A percentile compares a stretch with the other conserved stretches of the same genome.
These are phyloP conservation scores for Pyrus communis DNA, from an alignment of 306 rosid genomes.

Conservation along the genomic window DNA sequence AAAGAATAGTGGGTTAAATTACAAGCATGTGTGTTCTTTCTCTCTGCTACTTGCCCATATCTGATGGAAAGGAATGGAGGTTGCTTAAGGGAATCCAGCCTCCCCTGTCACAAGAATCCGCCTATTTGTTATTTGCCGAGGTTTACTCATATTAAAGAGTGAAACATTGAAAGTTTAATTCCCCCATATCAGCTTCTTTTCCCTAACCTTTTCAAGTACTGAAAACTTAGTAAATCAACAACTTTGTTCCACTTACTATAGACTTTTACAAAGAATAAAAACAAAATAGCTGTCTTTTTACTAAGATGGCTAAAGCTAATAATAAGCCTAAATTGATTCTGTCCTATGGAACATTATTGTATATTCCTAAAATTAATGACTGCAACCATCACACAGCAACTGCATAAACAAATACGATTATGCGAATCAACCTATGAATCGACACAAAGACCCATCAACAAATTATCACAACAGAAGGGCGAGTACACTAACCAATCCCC, in stretches of 20 bases:
- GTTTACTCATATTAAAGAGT: not conserved
- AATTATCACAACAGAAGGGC: not conserved
- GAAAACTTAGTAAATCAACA: not conserved
- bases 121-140: not conserved
- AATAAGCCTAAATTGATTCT: not conserved
- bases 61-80: not conserved
- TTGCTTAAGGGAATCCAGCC: not conserved
- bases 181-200: not conserved
- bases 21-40: not conserved
- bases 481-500: constrained; percentile 50
- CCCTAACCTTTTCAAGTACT: not conserved
- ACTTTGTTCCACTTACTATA: not conserved
- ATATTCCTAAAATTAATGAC: not conserved
- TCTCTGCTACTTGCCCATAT: not conserved
- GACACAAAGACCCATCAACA: not conserved
- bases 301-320: not conserved
- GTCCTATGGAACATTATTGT: not conserved
- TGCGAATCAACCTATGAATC: not conserved
- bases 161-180: not conserved
- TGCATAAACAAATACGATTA: not conserved
- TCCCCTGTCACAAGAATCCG: not conserved
- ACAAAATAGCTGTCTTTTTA: not conserved
- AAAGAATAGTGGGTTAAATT: not conserved
- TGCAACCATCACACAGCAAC: not conserved
- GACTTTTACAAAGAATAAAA: not conserved